phyloP scores from a whole-genome alignment of 805 yeast genomes.

The Jamesozyma gamospora region DNA sequence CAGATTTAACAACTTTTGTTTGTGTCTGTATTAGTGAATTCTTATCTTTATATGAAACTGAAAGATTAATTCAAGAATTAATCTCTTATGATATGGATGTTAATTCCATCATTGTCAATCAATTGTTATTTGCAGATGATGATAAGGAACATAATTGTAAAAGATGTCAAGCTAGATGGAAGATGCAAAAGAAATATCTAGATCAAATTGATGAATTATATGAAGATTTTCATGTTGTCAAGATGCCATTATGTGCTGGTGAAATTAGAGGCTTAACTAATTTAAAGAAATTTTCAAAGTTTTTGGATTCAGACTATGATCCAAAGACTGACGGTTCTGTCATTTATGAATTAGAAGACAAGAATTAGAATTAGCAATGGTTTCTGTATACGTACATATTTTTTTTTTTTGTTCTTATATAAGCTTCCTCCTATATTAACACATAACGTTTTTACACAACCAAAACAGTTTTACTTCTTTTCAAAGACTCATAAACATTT shows the following conservation, averaged over 20 bases:
- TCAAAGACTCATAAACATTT: too few species aligned
- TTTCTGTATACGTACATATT: too few species aligned
- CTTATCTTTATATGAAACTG: constrained; percentile 91
- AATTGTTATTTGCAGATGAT: constrained; percentile 70
- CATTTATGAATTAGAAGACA: constrained; percentile 30
- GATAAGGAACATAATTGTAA: constrained; percentile 66
- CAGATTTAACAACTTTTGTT: constrained; percentile 88
- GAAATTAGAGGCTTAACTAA: constrained; percentile 92
- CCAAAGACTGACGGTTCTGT: constrained; percentile 44
- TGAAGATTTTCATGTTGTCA: constrained; percentile 93
- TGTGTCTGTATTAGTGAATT: constrained; percentile 98
- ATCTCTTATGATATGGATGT: constrained; percentile 94
- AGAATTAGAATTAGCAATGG: constrained; percentile 8
- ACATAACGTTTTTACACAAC: too few species aligned
- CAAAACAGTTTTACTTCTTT: too few species aligned
- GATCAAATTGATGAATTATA: constrained; percentile 93
- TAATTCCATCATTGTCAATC: constrained; percentile 91
- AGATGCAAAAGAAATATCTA: constrained; percentile 90
- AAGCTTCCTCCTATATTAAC: too few species aligned
- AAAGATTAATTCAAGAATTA: constrained; percentile 93
- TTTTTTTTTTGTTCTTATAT: too few species aligned
- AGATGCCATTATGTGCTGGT: constrained; percentile 88
- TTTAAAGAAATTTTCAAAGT: constrained; percentile 72
- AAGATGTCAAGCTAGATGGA: constrained; percentile 86
- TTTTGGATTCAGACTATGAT: constrained; percentile 67